Conservation (phyloP, 2,329 filamentous ascomycete genomes). For the Tolypocladium tundrense region DNA sequence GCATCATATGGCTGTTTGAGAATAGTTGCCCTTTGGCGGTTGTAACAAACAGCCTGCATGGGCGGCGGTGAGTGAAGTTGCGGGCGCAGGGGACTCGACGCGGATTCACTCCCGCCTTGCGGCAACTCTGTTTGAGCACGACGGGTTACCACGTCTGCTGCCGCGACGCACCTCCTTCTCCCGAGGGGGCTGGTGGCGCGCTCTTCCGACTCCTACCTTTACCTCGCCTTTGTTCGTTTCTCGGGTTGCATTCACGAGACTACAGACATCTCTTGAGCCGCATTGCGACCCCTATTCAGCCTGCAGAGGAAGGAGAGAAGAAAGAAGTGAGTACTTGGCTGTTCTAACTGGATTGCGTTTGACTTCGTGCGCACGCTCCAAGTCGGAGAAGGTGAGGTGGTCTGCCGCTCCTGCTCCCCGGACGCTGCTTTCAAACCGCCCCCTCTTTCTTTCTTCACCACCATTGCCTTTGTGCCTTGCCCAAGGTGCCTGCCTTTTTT, state of each 20-base stretch:
- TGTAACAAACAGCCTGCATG: too few relatives aligned
- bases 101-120: background rate
- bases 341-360: background rate
- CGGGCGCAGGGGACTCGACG: background rate
- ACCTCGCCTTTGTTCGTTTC: background rate
- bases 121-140: background rate
- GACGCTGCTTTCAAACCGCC: background rate
- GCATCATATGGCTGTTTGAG: background rate
- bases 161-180: background rate
- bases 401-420: background rate
- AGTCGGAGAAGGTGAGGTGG: background rate
- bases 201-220: background rate
- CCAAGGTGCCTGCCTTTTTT: background rate
- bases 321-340: background rate
- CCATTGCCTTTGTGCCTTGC: background rate
- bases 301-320: background rate
- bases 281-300: background rate
- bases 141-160: background rate
- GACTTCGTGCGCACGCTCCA: background rate
- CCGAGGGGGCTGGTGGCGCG: too few relatives aligned
- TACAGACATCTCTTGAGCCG: background rate
- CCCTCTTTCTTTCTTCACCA: background rate
- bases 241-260: background rate
- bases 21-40: too few relatives aligned
- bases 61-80: background rate